Evolutionary conservation across 306 rosid species (phyloP), one percentile per base, ranked within the genome.

Genomic region (Vigna trinervia): DNA sequence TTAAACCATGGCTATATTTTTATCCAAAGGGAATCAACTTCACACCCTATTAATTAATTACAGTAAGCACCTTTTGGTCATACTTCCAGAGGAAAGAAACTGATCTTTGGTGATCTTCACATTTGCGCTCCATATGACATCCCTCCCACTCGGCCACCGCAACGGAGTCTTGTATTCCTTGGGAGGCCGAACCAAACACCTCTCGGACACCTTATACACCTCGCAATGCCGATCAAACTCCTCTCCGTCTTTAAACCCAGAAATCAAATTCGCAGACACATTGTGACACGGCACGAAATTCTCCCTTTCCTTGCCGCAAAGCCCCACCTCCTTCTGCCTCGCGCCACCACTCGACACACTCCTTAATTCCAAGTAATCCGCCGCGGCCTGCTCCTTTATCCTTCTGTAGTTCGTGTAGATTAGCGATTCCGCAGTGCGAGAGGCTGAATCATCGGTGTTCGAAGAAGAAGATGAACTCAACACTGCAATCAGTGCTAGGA

Each of bases 51-150:
- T n/a, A 28, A 17, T 20, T 38, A 64, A 22, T 22, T 38, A 62
- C 32, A 5, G 64, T 17, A 79, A 72, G 75, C 77, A 96, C 99
- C 99, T 96, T 84, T 96, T 96, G 81, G 99, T 96, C 93, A 93
- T 90, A 88, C 96, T 96, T 77, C 99, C 99, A 47, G 99, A 96
- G 0, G 99, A 91, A 86, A 96, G 98, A 85, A 93, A 93, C 75
- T 96, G 99, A 65, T 96, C 99, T 83, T 89, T 96, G 82, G 94
- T 93, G 69, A 96, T 85, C 93, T 93, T 96, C 82, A 96, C 98
- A 67, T 96, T 96, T 51, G 89, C 98, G 60, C 96, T 96, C 98
- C 99, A 96, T 87, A 96, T 93, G 71, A 96, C 88, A 73, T 93
- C 99, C 81, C 96, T 87, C 23, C 98, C 99, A 80, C 82, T 81